These are phyloP conservation scores for Pelargonium australe DNA, from an alignment of 441 rosid species.

Conservation along the genomic window DNA sequence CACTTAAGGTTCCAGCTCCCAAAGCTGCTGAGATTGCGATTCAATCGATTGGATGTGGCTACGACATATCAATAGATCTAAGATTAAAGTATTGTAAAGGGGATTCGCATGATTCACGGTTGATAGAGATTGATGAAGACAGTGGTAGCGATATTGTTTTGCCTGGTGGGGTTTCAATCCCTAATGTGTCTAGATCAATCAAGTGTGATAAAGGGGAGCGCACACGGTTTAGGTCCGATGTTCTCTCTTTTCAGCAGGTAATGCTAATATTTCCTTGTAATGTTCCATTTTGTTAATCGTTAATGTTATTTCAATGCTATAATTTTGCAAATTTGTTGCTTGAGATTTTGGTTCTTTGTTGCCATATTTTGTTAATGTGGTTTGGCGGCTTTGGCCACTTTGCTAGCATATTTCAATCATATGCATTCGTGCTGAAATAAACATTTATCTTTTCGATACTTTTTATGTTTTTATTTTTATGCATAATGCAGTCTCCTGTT, in stretches of 20 bases:
- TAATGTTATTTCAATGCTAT: not conserved
- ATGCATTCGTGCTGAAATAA: not conserved
- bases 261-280: constrained; percentile 3
- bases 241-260: constrained; percentile 90
- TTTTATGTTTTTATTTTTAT: not conserved
- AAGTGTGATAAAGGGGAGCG: constrained; percentile 89
- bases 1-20: constrained; percentile 58
- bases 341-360: not conserved
- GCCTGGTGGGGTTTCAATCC: constrained; percentile 75
- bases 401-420: not conserved
- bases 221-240: constrained; percentile 68
- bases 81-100: constrained; percentile 74
- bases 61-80: constrained; percentile 69
- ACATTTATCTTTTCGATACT: not conserved
- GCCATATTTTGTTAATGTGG: not conserved
- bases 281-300: not conserved
- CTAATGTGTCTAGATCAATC: constrained; percentile 70
- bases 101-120: constrained; percentile 36
- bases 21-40: constrained; percentile 87
- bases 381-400: not conserved
- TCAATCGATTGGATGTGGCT: constrained; percentile 80
- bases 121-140: constrained; percentile 65
- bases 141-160: constrained; percentile 55
- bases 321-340: not conserved
- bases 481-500: not conserved